A percentile compares a stretch with the other conserved stretches of the same genome.
These are phyloP conservation scores for Ephemerocybe angulata DNA, from an alignment of 768 basidiomycete species.

Conservation along the genomic window DNA sequence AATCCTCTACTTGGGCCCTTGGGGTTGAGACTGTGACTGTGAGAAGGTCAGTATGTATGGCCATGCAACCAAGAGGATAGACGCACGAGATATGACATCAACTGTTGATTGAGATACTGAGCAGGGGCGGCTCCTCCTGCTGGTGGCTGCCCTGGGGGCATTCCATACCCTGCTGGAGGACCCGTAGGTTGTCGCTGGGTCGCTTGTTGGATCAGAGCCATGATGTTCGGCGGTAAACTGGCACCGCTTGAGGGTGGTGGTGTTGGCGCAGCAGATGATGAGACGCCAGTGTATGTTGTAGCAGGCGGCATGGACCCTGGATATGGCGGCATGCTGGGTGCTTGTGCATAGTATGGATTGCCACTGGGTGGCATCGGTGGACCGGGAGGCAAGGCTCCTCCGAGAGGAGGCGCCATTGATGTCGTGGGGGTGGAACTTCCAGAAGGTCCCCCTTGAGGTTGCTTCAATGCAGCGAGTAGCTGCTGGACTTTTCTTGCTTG, in stretches of 20 bases:
- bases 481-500: constrained; percentile 87
- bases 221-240: constrained; percentile 62
- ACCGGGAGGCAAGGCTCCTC: constrained; percentile 13
- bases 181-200: constrained; percentile 54
- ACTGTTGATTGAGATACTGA: constrained; percentile 60
- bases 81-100: constrained; percentile 68
- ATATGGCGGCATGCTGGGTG: constrained; percentile 30
- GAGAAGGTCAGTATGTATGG: neutral
- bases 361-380: constrained; percentile 31
- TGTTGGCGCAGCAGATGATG: constrained; percentile 26
- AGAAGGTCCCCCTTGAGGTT: constrained; percentile 45
- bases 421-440: constrained; percentile 33
- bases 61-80: neutral
- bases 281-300: constrained; percentile 18
- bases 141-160: constrained; percentile 35
- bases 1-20: neutral
- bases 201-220: constrained; percentile 59
- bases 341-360: constrained; percentile 45
- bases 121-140: constrained; percentile 32
- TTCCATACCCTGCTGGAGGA: constrained; percentile 34
- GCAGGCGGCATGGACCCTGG: constrained; percentile 29
- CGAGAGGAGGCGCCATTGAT: constrained; percentile 32
- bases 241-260: constrained; percentile 33
- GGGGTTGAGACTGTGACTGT: neutral
- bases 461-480: constrained; percentile 77